These are phyloP conservation scores for Clitoria ternatea DNA, from an alignment of 306 rosid species.

Conservation along the genomic window DNA sequence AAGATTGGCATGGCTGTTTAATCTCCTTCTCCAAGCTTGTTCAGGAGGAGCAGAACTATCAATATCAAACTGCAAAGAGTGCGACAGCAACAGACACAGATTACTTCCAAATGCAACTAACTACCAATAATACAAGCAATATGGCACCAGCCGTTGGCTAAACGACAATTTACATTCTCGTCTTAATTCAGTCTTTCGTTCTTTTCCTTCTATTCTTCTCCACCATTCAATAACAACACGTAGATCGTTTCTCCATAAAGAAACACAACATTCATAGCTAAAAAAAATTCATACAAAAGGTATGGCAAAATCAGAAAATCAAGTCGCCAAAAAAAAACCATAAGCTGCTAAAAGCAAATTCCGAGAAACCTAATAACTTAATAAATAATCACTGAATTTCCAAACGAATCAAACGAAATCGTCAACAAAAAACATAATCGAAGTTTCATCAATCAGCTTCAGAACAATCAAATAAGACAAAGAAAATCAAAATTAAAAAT, in stretches of 20 bases:
- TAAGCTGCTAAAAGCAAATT: no score
- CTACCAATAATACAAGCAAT: background rate
- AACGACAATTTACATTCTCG: background rate
- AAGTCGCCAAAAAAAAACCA: background rate
- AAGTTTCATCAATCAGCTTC: background rate
- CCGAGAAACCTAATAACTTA: background rate
- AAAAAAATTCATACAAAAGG: background rate
- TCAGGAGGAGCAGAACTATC: conserved; percentile 97
- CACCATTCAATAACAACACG: background rate
- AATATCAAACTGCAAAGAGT: conserved; percentile 65
- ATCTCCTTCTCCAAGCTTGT: conserved; percentile 97
- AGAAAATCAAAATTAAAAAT: background rate
- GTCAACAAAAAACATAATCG: background rate
- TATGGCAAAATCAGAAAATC: background rate
- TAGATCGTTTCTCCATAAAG: background rate
- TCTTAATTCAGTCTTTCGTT: background rate
- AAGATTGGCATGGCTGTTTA: conserved; percentile 87
- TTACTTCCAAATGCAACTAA: background rate
- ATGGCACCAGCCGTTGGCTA: background rate
- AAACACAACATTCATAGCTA: background rate
- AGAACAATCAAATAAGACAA: conserved; percentile 7
- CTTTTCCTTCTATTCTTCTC: background rate
- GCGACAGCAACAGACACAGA: conserved; percentile 6
- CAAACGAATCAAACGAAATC: conserved; percentile 1
- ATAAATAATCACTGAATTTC: background rate